Base-by-base conservation (phyloP, 2,329 filamentous ascomycete species). In the Chaetothyriales sp. region DNA sequence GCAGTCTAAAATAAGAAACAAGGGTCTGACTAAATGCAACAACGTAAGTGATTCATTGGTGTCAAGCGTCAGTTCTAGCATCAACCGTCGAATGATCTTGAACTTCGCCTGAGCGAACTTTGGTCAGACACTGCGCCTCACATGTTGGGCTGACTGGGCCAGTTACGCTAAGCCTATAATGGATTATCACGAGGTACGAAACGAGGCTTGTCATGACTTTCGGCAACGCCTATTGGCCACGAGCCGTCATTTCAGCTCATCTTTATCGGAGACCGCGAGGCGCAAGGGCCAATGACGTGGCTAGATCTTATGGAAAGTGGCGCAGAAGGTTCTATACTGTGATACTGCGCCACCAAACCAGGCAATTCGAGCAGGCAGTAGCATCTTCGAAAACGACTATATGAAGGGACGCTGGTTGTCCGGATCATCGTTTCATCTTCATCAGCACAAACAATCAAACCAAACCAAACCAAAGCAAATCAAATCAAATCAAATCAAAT, bases 371-470 rank as follows among this genome's bases (percentile, higher is more conserved):
- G 32, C 32, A 39, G 32, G 32, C 32, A 15, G 32, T 15, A 39
- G 10, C 15, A 15, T 39, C 5, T 39, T 39, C 32, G 32, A 39
- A 39, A 39, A 15, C 15, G 12, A 15, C 10, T 39, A 39, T 39
- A 39, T 39, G 32, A 39, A 39, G 32, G 32, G 32, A 15, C 32
- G 32, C 32, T 39, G 7, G 32, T 15, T 39, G 10, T 36, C 2
- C 32, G 4, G 10, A 39, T 36, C 25, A 36, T 48, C 5, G n/a
- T 48, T 48, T 20, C 28, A 6, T 48, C 12, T 8, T 46, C 49
- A 46, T 50, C 49, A 48, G 36, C 49, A 50, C 28, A 18, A 4
- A 22, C 39, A 25, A 20, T 47, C 49, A 42, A 3, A 12, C 44
- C 26, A n/a, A 26, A 5, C 25, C 19, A 51, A 25, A 18, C 25